Conservation (phyloP, 352 stramenopile genomes). For the Pythium aristosporum region DNA sequence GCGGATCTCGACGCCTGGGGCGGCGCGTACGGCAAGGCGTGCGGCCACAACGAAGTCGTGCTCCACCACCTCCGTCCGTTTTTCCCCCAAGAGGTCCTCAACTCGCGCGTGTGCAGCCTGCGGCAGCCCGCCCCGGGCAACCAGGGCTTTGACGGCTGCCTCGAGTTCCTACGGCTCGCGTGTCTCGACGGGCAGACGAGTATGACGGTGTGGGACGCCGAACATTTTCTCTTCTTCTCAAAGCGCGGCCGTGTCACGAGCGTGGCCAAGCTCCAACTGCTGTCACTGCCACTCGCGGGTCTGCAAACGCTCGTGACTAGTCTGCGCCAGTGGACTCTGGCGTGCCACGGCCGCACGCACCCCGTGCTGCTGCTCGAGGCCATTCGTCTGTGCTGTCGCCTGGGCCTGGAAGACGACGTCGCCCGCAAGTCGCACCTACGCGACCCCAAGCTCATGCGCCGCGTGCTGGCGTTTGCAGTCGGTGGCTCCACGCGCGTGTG, state of each 20-base stretch:
- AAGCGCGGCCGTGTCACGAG: constrained; percentile 41
- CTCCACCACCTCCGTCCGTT: constrained; percentile 84
- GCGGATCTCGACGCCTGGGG: constrained; percentile 75
- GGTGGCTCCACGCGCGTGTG: constrained; percentile 64
- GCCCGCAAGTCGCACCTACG: not conserved
- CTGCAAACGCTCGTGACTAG: constrained; percentile 55
- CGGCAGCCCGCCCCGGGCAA: constrained; percentile 82
- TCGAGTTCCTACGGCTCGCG: constrained; percentile 79
- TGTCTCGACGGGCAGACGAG: constrained; percentile 38
- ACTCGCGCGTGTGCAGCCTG: constrained; percentile 84
- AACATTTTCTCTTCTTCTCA: constrained; percentile 75
- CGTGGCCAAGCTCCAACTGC: constrained; percentile 66
- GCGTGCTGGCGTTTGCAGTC: constrained; percentile 57
- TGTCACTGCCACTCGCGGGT: constrained; percentile 54
- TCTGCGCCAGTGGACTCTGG: constrained; percentile 55
- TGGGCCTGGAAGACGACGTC: constrained; percentile 36
- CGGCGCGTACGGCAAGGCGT: constrained; percentile 81
- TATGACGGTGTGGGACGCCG: constrained; percentile 87
- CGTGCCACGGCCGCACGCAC: constrained; percentile 32
- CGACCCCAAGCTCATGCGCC: constrained; percentile 46
- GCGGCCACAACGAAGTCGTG: constrained; percentile 90
- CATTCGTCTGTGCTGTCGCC: constrained; percentile 54
- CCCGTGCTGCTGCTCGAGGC: constrained; percentile 39
- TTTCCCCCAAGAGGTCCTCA: constrained; percentile 86
- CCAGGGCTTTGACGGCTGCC: constrained; percentile 86